Conservation (phyloP, 352 stramenopile species). For the Sclerospora graminicola region DNA sequence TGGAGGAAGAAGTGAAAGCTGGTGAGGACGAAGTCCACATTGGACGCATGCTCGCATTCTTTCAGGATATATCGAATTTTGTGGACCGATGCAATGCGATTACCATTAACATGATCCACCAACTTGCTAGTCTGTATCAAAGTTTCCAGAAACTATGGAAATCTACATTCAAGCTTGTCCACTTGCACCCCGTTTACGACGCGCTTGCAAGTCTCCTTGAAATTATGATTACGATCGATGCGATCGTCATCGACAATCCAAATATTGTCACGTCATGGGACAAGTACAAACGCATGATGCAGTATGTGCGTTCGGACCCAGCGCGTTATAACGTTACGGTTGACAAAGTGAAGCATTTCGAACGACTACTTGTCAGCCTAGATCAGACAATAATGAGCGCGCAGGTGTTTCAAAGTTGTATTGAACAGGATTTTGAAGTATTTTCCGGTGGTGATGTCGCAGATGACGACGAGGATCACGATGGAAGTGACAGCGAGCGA, state of each 20-base stretch:
- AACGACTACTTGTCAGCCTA: constrained; percentile 75
- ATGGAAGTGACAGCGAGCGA: constrained; percentile 44
- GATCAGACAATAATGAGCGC: constrained; percentile 86
- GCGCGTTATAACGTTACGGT: constrained; percentile 74
- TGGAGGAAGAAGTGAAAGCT: constrained; percentile 56
- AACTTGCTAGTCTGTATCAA: constrained; percentile 81
- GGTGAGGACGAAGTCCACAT: constrained; percentile 80
- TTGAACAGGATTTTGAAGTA: constrained; percentile 85
- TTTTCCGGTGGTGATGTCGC: constrained; percentile 50
- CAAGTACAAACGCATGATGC: constrained; percentile 89
- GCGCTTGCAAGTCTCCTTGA: constrained; percentile 67
- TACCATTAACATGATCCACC: constrained; percentile 86
- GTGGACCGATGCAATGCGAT: constrained; percentile 84
- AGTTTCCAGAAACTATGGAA: constrained; percentile 85
- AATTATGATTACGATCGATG: constrained; percentile 85
- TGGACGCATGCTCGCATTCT: constrained; percentile 82
- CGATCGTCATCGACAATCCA: constrained; percentile 84
- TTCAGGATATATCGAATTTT: constrained; percentile 88
- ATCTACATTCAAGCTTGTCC: constrained; percentile 81
- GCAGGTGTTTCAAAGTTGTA: constrained; percentile 79
- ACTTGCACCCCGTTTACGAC: constrained; percentile 74
- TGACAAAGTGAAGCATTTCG: constrained; percentile 79
- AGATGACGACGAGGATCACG: constrained; percentile 52
- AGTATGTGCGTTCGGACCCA: constrained; percentile 79
- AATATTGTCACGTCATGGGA: constrained; percentile 81